Evolutionary conservation across 768 basidiomycete genomes (phyloP), one percentile per base, ranked within the genome.

Genomic region (Kondoa malvinella): DNA sequence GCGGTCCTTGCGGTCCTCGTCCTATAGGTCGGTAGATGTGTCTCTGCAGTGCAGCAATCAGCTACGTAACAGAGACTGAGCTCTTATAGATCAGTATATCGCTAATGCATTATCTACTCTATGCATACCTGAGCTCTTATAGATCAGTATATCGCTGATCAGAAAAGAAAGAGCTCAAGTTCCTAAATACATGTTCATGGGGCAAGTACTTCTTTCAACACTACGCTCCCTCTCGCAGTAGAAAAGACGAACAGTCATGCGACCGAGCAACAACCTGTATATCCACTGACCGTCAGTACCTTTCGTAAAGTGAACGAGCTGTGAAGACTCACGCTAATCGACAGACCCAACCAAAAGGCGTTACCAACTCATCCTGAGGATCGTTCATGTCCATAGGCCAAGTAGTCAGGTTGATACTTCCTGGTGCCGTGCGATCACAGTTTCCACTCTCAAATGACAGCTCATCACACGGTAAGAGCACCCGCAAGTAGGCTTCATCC

Each of bases 381-480:
- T 50, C 21, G 21, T 50, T 50, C 40, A 50, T 50, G 21, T 50
- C 40, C 40, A 50, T 8, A 50, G 40, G 40, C 40, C 40, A 50
- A 50, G 21, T 50, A 8, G 40, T 50, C 8, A 21, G 21, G 21
- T 21, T 21, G 8, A 50, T 8, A 8, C 21, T 50, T 21, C 40
- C 40, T 8, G 40, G 40, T 50, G 8, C 12, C 8, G 12, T 50
- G 8, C 40, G 40, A 50, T 50, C 40, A 50, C 69, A 70, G 16
- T 25, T 34, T 2, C 70, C 70, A 8, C 3, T 17, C 27, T 69
- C 70, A 64, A 65, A 72, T 8, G 68, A 34, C 1, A 26, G 25
- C 34, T 72, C 72, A 25, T 66, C 65, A 65, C 72, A 72, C 1
- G 72, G 72, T 30, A 72, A 65, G 29, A 72, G 70, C 27, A 72